A percentile compares a stretch with the other conserved stretches of the same genome.
These are phyloP conservation scores for Phoma sp. DNA, from an alignment of 2,329 filamentous ascomycete species.

Conservation along the genomic window DNA sequence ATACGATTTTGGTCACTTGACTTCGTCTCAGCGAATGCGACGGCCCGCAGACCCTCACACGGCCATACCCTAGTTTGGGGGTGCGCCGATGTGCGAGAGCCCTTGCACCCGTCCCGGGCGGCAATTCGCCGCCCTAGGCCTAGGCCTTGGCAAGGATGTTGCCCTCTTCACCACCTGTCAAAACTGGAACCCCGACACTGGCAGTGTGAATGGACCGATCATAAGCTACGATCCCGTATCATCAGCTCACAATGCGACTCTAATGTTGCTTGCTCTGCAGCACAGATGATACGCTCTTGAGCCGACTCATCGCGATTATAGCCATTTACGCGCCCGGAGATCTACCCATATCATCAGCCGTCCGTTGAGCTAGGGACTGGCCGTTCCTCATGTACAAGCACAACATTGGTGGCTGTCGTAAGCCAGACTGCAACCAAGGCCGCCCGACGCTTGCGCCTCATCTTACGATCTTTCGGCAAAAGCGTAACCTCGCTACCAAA, in stretches of 20 bases:
- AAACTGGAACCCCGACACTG: constrained; percentile 21
- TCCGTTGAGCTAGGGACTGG: constrained; percentile 45
- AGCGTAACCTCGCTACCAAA: constrained; percentile 31
- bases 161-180: constrained; percentile 24
- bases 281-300: constrained; percentile 17
- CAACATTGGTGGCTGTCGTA: constrained; percentile 30
- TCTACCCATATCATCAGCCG: constrained; percentile 37
- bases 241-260: constrained; percentile 14
- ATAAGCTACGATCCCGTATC: constrained; percentile 12
- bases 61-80: constrained; percentile 38
- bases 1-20: constrained; percentile 68
- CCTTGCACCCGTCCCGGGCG: constrained; percentile 46
- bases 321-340: constrained; percentile 48
- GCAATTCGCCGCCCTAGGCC: constrained; percentile 44
- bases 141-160: constrained; percentile 34
- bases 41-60: constrained; percentile 45
- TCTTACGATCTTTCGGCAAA: constrained; percentile 26
- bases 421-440: constrained; percentile 26
- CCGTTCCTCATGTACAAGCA: constrained; percentile 35
- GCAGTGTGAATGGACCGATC: constrained; percentile 21
- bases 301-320: constrained; percentile 35
- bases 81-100: constrained; percentile 42
- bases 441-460: constrained; percentile 34
- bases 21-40: constrained; percentile 52
- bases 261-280: constrained; percentile 16